Base-by-base conservation (phyloP, 371 early-diverging fungal genomes). In the Caulochytrium protostelioides region DNA sequence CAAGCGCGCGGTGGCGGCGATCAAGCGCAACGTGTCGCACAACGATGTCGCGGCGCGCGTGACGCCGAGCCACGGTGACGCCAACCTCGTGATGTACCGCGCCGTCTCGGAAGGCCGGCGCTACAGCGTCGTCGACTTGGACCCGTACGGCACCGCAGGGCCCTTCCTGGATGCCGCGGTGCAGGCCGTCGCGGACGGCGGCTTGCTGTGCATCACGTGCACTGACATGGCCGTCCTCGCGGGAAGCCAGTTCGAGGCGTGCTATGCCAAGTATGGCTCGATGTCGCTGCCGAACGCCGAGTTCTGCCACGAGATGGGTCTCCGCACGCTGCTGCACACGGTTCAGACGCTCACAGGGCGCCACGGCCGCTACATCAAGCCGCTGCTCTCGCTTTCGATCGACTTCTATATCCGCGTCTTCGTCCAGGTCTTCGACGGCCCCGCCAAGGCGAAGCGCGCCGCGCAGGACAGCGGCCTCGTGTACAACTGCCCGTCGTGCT, bases 341-440 rank as follows among this genome's bases (percentile, higher is more conserved):
- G 46, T 97, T 22, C 80, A 83, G 38, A 65, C 78, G 13, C 70
- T 80, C 2, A 97, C 97, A 18, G 73, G 81, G 24, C 79, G 83
- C 30, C 84, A 90, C 54, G 72, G 68, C 42, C 70, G 81, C 10
- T 60, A 64, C 38, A 87, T 99, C 45, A 79, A 69, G 12, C 99
- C 99, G 3, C 52, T 99, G 39, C 50, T 90, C 8, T 83, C 83
- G 26, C 74, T 87, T 37, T 86, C 87, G 48, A 91, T 99, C 30
- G 99, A 99, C 63, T 99, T 92, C 50, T 99, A 99, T 56, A 68
- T 98, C 19, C 72, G 99, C 30, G 74, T 99, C 7, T 98, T 99
- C 69, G 85, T 98, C 9, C 73, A 79, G n/a, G 89, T 99, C 2
- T 57, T 64, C 37, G 66, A 72, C 17, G 79, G 74, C n/a, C 70